Evolutionary conservation across 495 filamentous ascomycete species (phyloP).

Genomic region (Xanthoparmelia taractica): DNA sequence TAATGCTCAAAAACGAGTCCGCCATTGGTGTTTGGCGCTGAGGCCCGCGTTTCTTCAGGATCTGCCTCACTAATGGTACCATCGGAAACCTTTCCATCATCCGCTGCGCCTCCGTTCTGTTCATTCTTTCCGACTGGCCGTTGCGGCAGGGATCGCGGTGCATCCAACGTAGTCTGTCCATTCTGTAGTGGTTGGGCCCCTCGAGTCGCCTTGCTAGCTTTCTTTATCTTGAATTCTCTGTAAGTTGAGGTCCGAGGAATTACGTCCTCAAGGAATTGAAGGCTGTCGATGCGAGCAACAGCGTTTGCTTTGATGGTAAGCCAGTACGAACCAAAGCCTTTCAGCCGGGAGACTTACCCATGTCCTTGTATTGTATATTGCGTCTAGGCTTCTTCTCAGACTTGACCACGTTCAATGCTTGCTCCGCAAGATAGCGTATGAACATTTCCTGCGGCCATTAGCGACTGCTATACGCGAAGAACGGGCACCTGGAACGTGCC

Average conservation of each 20-base stretch:
- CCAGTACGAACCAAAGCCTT: background rate
- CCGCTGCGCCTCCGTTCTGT: background rate
- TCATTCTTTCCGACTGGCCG: conserved; percentile 21
- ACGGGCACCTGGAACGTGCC: conserved; percentile 36
- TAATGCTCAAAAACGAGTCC: conserved; percentile 25
- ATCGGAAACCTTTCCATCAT: conserved; percentile 19
- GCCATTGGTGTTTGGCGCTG: conserved; percentile 15
- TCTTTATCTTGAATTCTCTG: conserved; percentile 67
- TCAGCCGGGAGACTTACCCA: conserved; percentile 46
- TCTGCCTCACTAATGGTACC: conserved; percentile 6
- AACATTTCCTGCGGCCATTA: conserved; percentile 69
- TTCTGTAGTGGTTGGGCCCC: conserved; percentile 39
- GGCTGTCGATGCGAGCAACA: conserved; percentile 81
- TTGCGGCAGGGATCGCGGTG: conserved; percentile 31
- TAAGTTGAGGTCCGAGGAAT: conserved; percentile 78
- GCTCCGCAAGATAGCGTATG: conserved; percentile 80
- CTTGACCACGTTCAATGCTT: conserved; percentile 81
- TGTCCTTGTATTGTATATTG: conserved; percentile 93
- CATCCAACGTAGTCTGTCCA: conserved; percentile 49
- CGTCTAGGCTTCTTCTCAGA: conserved; percentile 84
- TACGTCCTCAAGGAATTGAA: conserved; percentile 89
- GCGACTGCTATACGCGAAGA: background rate
- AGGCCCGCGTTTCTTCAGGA: conserved; percentile 8
- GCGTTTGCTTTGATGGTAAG: conserved; percentile 55
- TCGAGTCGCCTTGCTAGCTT: conserved; percentile 42